These are phyloP conservation scores for Lasiosphaeria hispida DNA, from an alignment of 495 filamentous ascomycete genomes.

Conservation along the genomic window DNA sequence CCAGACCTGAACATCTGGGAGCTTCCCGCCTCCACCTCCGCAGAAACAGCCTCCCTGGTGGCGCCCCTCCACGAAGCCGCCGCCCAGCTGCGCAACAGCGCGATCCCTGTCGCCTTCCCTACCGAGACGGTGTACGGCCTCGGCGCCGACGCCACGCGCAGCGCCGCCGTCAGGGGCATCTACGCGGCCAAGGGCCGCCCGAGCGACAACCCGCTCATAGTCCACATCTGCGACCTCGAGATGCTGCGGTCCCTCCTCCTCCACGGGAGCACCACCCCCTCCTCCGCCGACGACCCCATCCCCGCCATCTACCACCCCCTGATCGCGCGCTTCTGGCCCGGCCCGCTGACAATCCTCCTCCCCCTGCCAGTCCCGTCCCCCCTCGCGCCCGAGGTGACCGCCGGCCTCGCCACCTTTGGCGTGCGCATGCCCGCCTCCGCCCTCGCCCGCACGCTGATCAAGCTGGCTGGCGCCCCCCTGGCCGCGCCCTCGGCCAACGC, in stretches of 20 bases:
- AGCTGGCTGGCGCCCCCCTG: conserved; percentile 69
- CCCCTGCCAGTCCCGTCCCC: conserved; percentile 66
- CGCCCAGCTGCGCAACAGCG: conserved; percentile 55
- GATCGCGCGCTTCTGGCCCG: conserved; percentile 87
- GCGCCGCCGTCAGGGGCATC: conserved; percentile 81
- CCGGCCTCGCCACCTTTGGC: conserved; percentile 78
- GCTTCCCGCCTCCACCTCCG: neutral
- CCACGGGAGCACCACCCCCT: neutral
- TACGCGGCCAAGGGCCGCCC: conserved; percentile 87
- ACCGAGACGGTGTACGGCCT: conserved; percentile 98
- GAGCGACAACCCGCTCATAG: conserved; percentile 91
- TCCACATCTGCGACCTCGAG: conserved; percentile 78
- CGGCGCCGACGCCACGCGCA: conserved; percentile 88
- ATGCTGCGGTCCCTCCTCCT: conserved; percentile 69
- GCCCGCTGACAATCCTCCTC: conserved; percentile 87
- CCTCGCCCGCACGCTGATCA: conserved; percentile 83
- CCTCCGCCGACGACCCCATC: conserved; percentile 51
- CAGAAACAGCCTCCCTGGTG: conserved; percentile 1
- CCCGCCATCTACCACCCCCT: conserved; percentile 80
- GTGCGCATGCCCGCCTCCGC: conserved; percentile 81
- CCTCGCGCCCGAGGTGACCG: conserved; percentile 85
- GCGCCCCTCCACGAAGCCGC: conserved; percentile 53
- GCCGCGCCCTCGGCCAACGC: conserved; percentile 97
- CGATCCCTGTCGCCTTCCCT: conserved; percentile 87
- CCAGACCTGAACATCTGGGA: conserved; percentile 8